Base-by-base conservation (phyloP, 2,329 filamentous ascomycete genomes). In the Helminthosporium solani region DNA sequence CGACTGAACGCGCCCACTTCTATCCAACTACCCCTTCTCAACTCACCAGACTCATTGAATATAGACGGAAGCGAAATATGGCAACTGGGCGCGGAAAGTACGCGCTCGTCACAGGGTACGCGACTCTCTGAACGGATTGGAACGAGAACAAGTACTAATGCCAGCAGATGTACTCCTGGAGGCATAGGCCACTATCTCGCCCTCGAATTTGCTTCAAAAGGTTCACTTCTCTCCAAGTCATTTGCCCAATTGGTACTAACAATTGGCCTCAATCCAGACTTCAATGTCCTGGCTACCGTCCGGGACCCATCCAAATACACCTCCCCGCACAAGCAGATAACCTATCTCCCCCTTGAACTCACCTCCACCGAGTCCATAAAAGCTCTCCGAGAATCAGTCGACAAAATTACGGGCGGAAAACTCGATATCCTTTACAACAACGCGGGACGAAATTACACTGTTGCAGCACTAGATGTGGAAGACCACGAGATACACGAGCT, bases 361-460 rank as follows among this genome's bases (percentile, higher is more conserved):
- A 76, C 78, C 46, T 67, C 72, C 23, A 63, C 69, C 16, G 68
- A 73, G n/a, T 79, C 74, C 47, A 75, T 83, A 46, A 63, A 67
- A 19, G 61, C 64, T 9, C 74, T 81, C 33, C 73, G 71, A 50
- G 61, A 69, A 6, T 72, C 77, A 41, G 71, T 83, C 14, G 64
- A 73, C 33, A 64, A 63, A 12, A 68, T 73, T 16, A 75, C 80
- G 0, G 67, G 66, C 7, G 75, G 74, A 16, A 75, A 72, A 38
- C 70, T 83, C n/a, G 75, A 82, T 55, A 75, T 77, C 53, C 69
- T 83, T 11, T 76, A 82, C 56, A 83, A 83, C 61, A 83, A 83
- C 67, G 80, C 80, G 45, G 76, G 75, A 6, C 61, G 73, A 11
- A 78, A 82, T 54, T 82, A 81, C 54, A 81, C 78, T 1, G 74